Evolutionary conservation across 2,329 filamentous ascomycete genomes (phyloP).

Genomic region (Beauveria scarabaeidicola): DNA sequence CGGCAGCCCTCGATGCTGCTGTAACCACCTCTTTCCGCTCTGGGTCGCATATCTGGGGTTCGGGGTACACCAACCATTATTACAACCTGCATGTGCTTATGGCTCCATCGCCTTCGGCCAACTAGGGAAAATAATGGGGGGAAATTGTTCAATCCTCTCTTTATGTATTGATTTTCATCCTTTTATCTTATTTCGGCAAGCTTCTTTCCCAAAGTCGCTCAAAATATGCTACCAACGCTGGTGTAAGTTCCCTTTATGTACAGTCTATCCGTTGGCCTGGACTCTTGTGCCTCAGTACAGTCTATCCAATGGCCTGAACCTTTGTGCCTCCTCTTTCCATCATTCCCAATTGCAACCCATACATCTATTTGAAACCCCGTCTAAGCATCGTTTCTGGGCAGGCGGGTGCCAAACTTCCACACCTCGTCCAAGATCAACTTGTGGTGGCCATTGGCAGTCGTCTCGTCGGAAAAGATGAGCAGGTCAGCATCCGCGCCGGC

Average conservation of each 20-base stretch:
- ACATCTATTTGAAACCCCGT: not conserved
- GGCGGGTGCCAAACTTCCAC: conserved; percentile 65
- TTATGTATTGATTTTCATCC: not conserved
- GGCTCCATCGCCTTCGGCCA: not conserved
- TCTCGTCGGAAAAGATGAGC: conserved; percentile 54
- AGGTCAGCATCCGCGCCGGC: conserved; percentile 61
- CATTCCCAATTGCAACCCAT: not conserved
- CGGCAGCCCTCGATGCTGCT: not conserved
- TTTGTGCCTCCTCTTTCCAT: not conserved
- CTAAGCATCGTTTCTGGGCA: conserved; percentile 24
- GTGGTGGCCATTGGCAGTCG: conserved; percentile 31
- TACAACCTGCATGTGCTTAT: not conserved
- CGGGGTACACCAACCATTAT: conserved; percentile 3
- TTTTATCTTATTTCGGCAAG: not conserved
- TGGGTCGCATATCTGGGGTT: not conserved
- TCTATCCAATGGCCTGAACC: no score
- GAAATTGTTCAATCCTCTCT: not conserved
- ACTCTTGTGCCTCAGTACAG: no score
- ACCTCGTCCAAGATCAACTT: conserved; percentile 63
- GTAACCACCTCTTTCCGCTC: conserved; percentile 1
- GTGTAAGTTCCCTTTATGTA: conserved; percentile 6
- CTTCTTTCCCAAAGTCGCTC: not conserved
- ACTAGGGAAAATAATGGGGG: not conserved
- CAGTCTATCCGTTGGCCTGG: not conserved
- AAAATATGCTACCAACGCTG: conserved; percentile 4